Evolutionary conservation across 371 early-diverging fungal genomes (phyloP).

Genomic region (Mucor sp.): DNA sequence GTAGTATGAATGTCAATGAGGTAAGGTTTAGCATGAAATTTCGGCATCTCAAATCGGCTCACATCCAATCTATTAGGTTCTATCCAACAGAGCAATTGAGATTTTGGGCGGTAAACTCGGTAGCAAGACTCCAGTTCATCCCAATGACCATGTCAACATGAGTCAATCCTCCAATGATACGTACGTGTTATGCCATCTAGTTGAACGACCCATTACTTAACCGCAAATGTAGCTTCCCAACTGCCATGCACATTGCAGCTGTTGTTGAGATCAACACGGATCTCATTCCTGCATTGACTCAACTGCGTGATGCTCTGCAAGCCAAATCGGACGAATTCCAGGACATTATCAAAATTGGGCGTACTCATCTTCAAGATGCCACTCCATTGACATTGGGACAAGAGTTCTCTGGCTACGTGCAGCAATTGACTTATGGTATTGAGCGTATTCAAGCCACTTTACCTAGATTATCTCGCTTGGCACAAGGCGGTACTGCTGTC

Average conservation of each 20-base stretch:
- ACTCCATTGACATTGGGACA: slow-evolving; percentile 97
- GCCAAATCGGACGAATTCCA: slow-evolving; percentile 76
- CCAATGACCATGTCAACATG: slow-evolving; percentile 98
- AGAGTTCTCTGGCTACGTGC: slow-evolving; percentile 95
- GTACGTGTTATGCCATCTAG: slow-evolving; percentile 27
- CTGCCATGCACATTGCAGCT: slow-evolving; percentile 97
- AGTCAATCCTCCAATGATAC: slow-evolving; percentile 96
- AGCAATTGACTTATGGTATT: slow-evolving; percentile 83
- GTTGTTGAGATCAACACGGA: slow-evolving; percentile 76
- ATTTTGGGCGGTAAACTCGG: slow-evolving; percentile 89
- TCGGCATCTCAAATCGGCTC: background rate
- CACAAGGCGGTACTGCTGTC: slow-evolving; percentile 97
- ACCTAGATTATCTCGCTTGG: slow-evolving; percentile 85
- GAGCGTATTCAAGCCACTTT: slow-evolving; percentile 80
- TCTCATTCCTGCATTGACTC: slow-evolving; percentile 80
- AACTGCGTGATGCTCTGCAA: slow-evolving; percentile 74
- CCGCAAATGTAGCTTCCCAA: slow-evolving; percentile 72
- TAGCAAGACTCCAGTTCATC: slow-evolving; percentile 91
- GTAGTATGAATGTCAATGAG: slow-evolving; percentile 91
- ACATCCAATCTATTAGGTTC: slow-evolving; percentile 62
- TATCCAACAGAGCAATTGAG: slow-evolving; percentile 96
- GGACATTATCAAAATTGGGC: slow-evolving; percentile 94
- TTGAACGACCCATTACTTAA: background rate
- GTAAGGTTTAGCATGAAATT: slow-evolving; percentile 16
- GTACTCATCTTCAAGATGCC: slow-evolving; percentile 95